A percentile compares a stretch with the other conserved stretches of the same genome.
Evolutionary conservation across 1,284 basidiomycete species (phyloP).

Genomic region (Puccinia novopanici): DNA sequence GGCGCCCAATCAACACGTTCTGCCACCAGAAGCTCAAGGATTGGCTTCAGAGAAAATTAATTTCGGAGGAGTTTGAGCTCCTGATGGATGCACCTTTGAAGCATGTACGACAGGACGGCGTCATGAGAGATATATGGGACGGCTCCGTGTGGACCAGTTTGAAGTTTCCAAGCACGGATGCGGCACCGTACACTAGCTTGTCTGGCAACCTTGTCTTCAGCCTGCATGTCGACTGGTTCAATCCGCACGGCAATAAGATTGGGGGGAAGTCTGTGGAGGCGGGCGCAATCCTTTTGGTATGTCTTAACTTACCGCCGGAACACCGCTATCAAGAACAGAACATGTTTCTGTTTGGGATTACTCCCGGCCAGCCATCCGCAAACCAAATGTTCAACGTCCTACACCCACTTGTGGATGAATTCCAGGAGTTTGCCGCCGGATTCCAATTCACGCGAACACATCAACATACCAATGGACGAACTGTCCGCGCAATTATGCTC

Average conservation of each 20-base stretch:
- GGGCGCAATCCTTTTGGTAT: conserved; percentile 8
- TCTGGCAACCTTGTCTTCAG: conserved; percentile 33
- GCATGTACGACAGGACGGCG: neutral
- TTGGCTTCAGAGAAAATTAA: conserved; percentile 5
- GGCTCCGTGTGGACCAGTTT: conserved; percentile 24
- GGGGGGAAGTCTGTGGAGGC: neutral
- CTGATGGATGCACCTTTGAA: conserved; percentile 7
- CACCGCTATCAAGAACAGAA: conserved; percentile 11
- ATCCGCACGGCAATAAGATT: conserved; percentile 20
- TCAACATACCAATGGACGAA: neutral
- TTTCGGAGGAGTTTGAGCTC: neutral
- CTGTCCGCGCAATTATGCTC: conserved; percentile 10
- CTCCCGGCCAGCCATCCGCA: conserved; percentile 16
- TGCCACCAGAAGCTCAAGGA: conserved; percentile 18
- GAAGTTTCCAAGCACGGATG: neutral
- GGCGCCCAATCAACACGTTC: conserved; percentile 14
- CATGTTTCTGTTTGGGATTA: conserved; percentile 8
- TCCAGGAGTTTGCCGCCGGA: too few species aligned
- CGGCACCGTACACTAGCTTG: conserved; percentile 4
- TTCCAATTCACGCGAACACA: too few species aligned
- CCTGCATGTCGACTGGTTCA: conserved; percentile 35
- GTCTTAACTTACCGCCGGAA: conserved; percentile 25
- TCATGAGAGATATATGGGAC: too few species aligned
- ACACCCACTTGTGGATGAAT: conserved; percentile 11
- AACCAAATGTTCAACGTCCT: conserved; percentile 10